These are phyloP conservation scores for Cryptococcus sp. DNA, from an alignment of 1,284 basidiomycete genomes.

Conservation along the genomic window DNA sequence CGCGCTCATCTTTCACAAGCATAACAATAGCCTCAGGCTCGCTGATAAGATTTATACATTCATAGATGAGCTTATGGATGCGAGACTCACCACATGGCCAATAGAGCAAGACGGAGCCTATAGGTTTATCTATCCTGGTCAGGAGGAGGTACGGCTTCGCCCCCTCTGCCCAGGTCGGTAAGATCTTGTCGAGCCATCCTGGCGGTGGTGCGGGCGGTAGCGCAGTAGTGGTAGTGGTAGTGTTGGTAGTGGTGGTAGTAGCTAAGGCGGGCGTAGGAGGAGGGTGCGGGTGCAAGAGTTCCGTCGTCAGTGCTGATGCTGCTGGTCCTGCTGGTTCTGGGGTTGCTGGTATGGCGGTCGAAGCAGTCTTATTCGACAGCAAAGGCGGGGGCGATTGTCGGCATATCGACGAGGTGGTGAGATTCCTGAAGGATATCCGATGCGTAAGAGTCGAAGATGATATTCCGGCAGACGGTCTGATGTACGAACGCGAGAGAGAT, in stretches of 20 bases:
- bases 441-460: too few relatives aligned
- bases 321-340: neutral
- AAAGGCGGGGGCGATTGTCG: too few relatives aligned
- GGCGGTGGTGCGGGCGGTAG: too few relatives aligned
- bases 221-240: slow-evolving; percentile 9
- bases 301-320: slow-evolving; percentile 10
- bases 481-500: too few relatives aligned
- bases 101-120: slow-evolving; percentile 86
- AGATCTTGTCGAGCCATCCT: slow-evolving; percentile 25
- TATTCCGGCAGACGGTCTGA: too few relatives aligned
- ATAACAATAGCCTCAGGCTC: too few relatives aligned
- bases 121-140: slow-evolving; percentile 90
- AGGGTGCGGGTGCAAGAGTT: slow-evolving; percentile 14
- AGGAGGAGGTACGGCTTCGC: slow-evolving; percentile 76
- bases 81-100: slow-evolving; percentile 80
- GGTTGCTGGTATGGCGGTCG: neutral
- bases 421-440: too few relatives aligned
- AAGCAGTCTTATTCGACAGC: neutral
- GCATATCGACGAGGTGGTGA: too few relatives aligned
- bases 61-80: too few relatives aligned
- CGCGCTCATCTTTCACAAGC: neutral
- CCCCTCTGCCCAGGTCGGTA: slow-evolving; percentile 33
- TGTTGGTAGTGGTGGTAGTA: slow-evolving; percentile 4
- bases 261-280: slow-evolving; percentile 8
- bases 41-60: too few relatives aligned